Evolutionary conservation across 805 yeast species (phyloP), one percentile per base, ranked within the genome.

Genomic region (Sugiyamaella boreocaroliniensis): DNA sequence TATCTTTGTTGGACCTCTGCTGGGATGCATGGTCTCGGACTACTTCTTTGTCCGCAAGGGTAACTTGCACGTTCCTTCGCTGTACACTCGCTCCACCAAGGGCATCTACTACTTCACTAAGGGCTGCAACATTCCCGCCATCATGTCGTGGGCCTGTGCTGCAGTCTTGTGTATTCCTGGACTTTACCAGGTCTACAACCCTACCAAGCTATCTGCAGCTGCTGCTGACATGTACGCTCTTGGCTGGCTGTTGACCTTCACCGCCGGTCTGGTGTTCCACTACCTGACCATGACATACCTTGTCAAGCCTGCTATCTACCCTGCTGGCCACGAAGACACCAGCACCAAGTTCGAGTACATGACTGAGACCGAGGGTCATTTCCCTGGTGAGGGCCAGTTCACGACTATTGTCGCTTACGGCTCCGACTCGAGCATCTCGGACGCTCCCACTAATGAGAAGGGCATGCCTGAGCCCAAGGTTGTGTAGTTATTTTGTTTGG

Each of bases 11-110:
- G 67, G 73, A 2, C 76, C 78, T 10, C 55, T 74, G 42, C 66
- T 69, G 29, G 75, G 69, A 1, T 62, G 76, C 47, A 59, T 68
- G 29, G 50, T 68, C 29, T 64, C 71, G 34, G 79, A 76, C 47
- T 74, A 61, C 59, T 71, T 64, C 61, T 22, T 75, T 1, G 66
- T 74, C n/a, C 68, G 79, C 58, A 65, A 68, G 37, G 66, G 70
- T 47, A 67, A 71, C 41, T 19, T 47, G 22, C 50, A 47, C 19
- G 50, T 47, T 12, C 50, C 50, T n/a, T 47, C 50, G 20, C 45
- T 47, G 9, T 47, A 29, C 19, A 41, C 32, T 5, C 20, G 40
- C 11, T 41, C 45, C 29, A 37, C 22, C 19, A 20, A 22, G 22
- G 15, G 45, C 4, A 19, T 47, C 40, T 47, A 47, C 40, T 22